phyloP scores from a whole-genome alignment of 2,329 filamentous ascomycete species.

The Penicillium sp. region DNA sequence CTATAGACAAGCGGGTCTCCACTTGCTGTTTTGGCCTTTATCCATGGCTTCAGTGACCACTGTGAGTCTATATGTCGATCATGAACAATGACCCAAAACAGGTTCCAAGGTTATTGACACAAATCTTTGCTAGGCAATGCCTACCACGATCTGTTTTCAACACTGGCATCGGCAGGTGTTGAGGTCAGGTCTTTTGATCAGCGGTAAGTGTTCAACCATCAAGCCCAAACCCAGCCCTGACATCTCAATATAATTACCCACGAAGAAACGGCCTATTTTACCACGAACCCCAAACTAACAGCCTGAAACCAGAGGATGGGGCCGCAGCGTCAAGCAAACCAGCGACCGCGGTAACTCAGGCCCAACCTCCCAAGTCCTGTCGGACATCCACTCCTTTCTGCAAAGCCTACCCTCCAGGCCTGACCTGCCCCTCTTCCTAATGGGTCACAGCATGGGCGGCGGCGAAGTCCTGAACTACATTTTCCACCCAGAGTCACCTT shows the following conservation, averaged over 20 bases:
- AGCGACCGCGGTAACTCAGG: slow-evolving; percentile 70
- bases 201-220: slow-evolving; percentile 40
- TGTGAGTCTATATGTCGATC: slow-evolving; percentile 32
- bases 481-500: slow-evolving; percentile 31
- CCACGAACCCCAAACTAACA: neutral
- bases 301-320: slow-evolving; percentile 63
- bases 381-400: slow-evolving; percentile 76
- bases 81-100: neutral
- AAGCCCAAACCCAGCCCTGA: neutral
- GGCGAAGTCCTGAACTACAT: slow-evolving; percentile 67
- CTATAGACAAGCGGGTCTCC: slow-evolving; percentile 24
- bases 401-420: slow-evolving; percentile 52
- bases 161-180: slow-evolving; percentile 68
- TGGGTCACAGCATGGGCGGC: slow-evolving; percentile 91
- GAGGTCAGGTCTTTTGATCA: slow-evolving; percentile 78
- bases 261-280: neutral
- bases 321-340: slow-evolving; percentile 62
- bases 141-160: slow-evolving; percentile 72
- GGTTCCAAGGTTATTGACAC: neutral
- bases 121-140: slow-evolving; percentile 55
- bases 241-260: neutral
- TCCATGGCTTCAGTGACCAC: slow-evolving; percentile 91
- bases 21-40: slow-evolving; percentile 71
- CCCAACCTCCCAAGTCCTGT: slow-evolving; percentile 67
- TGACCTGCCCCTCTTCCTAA: slow-evolving; percentile 63